Evolutionary conservation across 805 yeast species (phyloP).

Genomic region (Ogataea zsoltii): DNA sequence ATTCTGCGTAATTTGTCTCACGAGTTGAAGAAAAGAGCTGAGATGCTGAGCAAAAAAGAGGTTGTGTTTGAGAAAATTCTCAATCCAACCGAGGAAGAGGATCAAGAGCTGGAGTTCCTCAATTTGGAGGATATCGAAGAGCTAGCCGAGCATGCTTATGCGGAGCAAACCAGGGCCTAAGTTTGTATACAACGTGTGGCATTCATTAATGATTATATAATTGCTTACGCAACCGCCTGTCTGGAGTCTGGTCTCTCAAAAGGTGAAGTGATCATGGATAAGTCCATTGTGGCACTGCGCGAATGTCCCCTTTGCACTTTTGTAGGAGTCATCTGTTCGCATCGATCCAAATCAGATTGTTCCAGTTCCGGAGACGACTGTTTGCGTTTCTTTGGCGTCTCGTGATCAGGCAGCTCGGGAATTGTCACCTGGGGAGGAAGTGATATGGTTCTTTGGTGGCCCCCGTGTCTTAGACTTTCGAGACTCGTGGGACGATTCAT

Average conservation of each 20-base stretch:
- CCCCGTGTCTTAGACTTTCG: slow-evolving; percentile 28
- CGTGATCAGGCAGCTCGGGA: slow-evolving; percentile 30
- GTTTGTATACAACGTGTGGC: background rate
- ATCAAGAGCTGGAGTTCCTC: slow-evolving; percentile 42
- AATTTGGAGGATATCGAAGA: slow-evolving; percentile 57
- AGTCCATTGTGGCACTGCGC: slow-evolving; percentile 2
- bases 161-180: slow-evolving; percentile 1
- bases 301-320: background rate
- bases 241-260: background rate
- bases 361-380: slow-evolving; percentile 7
- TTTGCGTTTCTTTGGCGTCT: slow-evolving; percentile 19
- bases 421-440: slow-evolving; percentile 39
- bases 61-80: slow-evolving; percentile 57
- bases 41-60: slow-evolving; percentile 41
- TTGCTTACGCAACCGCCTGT: background rate
- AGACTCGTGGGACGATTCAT: slow-evolving; percentile 25
- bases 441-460: slow-evolving; percentile 42
- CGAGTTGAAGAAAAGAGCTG: slow-evolving; percentile 53
- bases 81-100: slow-evolving; percentile 36
- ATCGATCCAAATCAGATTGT: background rate
- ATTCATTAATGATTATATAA: background rate
- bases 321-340: slow-evolving; percentile 1
- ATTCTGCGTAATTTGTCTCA: slow-evolving; percentile 64
- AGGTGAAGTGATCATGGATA: slow-evolving; percentile 1
- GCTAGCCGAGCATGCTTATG: slow-evolving; percentile 52